Base-by-base conservation (phyloP, 352 stramenopile genomes). In the Globisporangium echinulatum region DNA sequence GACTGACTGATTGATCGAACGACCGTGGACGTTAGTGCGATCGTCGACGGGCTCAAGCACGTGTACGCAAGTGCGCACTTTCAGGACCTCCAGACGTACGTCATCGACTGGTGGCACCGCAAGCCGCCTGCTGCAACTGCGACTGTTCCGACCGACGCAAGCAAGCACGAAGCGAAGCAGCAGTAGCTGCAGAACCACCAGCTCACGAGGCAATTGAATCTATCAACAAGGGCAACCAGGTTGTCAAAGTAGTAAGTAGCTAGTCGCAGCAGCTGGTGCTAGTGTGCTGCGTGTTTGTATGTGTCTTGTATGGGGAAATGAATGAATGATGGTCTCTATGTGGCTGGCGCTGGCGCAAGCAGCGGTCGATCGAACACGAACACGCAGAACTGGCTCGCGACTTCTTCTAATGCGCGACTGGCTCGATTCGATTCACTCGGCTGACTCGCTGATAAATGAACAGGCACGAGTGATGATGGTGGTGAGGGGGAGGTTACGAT, bases 51-150 rank as follows among this genome's bases (percentile, higher is more conserved):
- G 5, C 59, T 91, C 10, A 54, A 69, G 33, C 76, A 76, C 66
- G 68, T 91, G 10, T 73, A 64, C 51, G 64, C 74, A 33, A 91
- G 79, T 53, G 56, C 67, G 19, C 82, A 88, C 42, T 63, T 86
- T 17, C 67, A 82, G 55, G 75, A 88, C 57, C 38, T 88, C 13
- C 61, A 72, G 44, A 19, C 56, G 5, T 75, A 59, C 2, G 61
- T 87, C 14, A 19, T 44, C 2, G 71, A 61, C 11, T 92, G 79
- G 79, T 88, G 77, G 82, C 51, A 51, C 10, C 53, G 58, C 40
- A 47, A 52, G 51, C 36, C 43, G 5, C 42, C 59, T 6, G 9
- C 39, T 38, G 17, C 39, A 7, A 5, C 37, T 42, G 17, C 56
- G 15, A 7, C 19, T 38, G 48, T 39, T 39, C 5, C 15, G 11